Evolutionary conservation across 2,329 filamentous ascomycete species (phyloP).

Genomic region (Aureobasidium sp.): DNA sequence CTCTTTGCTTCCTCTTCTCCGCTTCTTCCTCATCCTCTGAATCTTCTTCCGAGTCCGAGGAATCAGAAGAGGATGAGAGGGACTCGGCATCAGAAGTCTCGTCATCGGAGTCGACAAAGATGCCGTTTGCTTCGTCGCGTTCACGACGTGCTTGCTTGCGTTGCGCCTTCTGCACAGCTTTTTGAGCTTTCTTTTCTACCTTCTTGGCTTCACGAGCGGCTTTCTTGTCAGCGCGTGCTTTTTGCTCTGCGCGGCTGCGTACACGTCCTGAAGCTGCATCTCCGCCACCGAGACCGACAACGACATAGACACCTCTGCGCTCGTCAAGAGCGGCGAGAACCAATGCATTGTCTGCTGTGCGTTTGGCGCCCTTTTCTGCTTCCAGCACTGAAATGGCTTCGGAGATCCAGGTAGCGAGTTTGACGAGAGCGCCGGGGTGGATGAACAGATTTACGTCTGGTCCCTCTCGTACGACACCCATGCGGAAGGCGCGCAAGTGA

Average conservation of each 20-base stretch:
- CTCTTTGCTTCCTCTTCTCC: conserved; percentile 49
- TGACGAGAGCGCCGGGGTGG: conserved; percentile 86
- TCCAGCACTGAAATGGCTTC: conserved; percentile 90
- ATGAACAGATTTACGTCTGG: conserved; percentile 88
- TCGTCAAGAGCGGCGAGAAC: conserved; percentile 90
- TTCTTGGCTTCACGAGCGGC: conserved; percentile 50
- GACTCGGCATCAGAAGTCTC: conserved; percentile 35
- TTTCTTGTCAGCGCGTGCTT: conserved; percentile 57
- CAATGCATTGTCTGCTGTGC: conserved; percentile 60
- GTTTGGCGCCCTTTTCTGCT: conserved; percentile 60
- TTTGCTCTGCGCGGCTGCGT: conserved; percentile 31
- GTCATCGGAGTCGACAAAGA: conserved; percentile 39
- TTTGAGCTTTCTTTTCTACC: conserved; percentile 44
- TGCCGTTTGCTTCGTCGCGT: conserved; percentile 50
- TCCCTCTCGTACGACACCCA: conserved; percentile 92
- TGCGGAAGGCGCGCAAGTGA: conserved; percentile 84
- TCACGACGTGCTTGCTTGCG: conserved; percentile 53
- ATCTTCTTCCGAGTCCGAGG: conserved; percentile 23
- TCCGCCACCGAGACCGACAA: conserved; percentile 87
- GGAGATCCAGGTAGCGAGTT: conserved; percentile 87
- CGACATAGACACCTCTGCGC: conserved; percentile 76
- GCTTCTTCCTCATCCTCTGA: conserved; percentile 48
- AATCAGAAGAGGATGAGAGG: conserved; percentile 33
- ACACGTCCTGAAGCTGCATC: conserved; percentile 55
- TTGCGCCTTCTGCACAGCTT: conserved; percentile 50